Evolutionary conservation across 331 rosid species (phyloP).

Genomic region (Spiraea crenata): DNA sequence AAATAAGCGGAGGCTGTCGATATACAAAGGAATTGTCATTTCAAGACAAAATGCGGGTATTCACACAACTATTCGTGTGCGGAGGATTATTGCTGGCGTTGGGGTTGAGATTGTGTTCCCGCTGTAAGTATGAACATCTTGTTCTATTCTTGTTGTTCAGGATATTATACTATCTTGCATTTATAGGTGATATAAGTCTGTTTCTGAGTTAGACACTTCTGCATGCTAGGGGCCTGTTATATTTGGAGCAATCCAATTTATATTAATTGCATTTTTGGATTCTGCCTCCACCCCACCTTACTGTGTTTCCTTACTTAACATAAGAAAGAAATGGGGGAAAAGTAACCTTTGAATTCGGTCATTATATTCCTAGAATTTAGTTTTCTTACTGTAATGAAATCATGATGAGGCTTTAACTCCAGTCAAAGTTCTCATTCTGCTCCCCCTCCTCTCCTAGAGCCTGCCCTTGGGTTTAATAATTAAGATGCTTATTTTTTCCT

Average conservation of each 20-base stretch:
- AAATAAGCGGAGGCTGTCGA: constrained; percentile 80
- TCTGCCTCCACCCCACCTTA: background rate
- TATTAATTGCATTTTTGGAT: background rate
- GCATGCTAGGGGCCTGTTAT: background rate
- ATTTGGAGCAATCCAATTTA: background rate
- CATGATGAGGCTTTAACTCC: background rate
- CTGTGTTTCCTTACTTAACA: background rate
- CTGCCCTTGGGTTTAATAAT: background rate
- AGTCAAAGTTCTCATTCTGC: background rate
- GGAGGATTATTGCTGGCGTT: constrained; percentile 87
- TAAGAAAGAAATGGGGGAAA: background rate
- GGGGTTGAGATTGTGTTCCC: constrained; percentile 97
- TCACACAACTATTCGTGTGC: constrained; percentile 84
- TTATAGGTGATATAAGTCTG: background rate
- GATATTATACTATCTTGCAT: background rate
- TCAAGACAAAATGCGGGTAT: constrained; percentile 92
- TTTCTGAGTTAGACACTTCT: background rate
- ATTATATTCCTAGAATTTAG: background rate
- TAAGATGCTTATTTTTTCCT: background rate
- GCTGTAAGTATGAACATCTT: constrained; percentile 46
- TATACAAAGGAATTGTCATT: constrained; percentile 86
- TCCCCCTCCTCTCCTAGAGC: background rate
- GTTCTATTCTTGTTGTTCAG: background rate
- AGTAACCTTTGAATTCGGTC: background rate
- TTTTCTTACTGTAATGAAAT: background rate